Conservation (phyloP, 331 rosid genomes). For the Ulmus americana region DNA sequence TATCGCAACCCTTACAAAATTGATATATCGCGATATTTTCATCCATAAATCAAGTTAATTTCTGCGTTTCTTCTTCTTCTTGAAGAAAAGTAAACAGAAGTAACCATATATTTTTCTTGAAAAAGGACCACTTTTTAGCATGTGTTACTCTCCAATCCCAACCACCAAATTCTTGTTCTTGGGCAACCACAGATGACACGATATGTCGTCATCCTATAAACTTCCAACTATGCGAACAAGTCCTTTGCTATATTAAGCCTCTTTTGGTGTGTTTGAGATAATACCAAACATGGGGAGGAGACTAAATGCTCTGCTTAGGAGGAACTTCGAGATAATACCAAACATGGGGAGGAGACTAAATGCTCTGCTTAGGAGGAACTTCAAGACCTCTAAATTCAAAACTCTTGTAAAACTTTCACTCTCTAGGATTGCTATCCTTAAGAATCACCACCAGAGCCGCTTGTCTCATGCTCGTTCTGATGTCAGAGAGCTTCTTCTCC, state of each 20-base stretch:
- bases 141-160: background rate
- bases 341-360: conserved; percentile 41
- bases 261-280: background rate
- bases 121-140: background rate
- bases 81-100: background rate
- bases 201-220: background rate
- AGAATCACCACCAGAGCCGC: conserved; percentile 43
- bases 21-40: too few relatives aligned
- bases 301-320: conserved; percentile 33
- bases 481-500: conserved; percentile 39
- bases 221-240: background rate
- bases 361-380: conserved; percentile 36
- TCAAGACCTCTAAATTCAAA: conserved; percentile 34
- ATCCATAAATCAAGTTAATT: background rate
- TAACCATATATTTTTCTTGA: background rate
- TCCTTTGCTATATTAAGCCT: background rate
- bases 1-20: too few relatives aligned
- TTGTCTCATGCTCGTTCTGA: conserved; percentile 44
- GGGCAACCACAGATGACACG: background rate
- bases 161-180: background rate
- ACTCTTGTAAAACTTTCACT: conserved; percentile 29
- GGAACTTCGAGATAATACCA: conserved; percentile 25
- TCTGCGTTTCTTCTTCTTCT: background rate
- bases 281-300: conserved; percentile 38
- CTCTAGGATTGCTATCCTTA: conserved; percentile 50